Evolutionary conservation across 2,329 filamentous ascomycete species (phyloP).

Genomic region (Tolypocladium pustulatum): DNA sequence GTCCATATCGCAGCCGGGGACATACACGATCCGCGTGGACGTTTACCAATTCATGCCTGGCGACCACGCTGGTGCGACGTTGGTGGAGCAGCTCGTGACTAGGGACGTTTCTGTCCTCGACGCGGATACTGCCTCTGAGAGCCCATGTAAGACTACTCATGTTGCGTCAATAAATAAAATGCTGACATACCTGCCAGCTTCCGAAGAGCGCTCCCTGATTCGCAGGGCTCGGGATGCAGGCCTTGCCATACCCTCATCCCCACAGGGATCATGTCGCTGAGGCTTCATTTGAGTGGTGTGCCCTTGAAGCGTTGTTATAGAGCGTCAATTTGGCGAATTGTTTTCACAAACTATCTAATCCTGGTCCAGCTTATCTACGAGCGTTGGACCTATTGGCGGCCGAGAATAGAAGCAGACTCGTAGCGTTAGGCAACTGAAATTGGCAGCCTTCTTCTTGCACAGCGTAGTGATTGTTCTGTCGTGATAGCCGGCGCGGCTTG

Average conservation of each 20-base stretch:
- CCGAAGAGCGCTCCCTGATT: slow-evolving; percentile 3
- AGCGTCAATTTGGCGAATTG: not conserved
- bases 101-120: slow-evolving; percentile 7
- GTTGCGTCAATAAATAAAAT: not conserved
- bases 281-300: not conserved
- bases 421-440: not conserved
- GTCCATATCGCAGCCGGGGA: slow-evolving; percentile 10
- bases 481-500: not conserved
- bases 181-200: slow-evolving; percentile 2
- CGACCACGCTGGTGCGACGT: slow-evolving; percentile 3
- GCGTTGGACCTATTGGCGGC: not conserved
- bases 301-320: not conserved
- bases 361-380: not conserved
- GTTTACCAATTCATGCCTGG: slow-evolving; percentile 12
- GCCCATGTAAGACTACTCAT: slow-evolving; percentile 4
- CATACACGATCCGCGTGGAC: slow-evolving; percentile 17
- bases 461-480: not conserved
- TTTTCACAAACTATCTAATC: not conserved
- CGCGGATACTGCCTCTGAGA: slow-evolving; percentile 2
- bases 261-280: not conserved
- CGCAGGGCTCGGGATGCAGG: slow-evolving; percentile 4
- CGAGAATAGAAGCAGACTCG: not conserved
- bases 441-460: not conserved
- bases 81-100: slow-evolving; percentile 9
- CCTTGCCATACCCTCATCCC: slow-evolving; percentile 2